Evolutionary conservation across 306 rosid genomes (phyloP).

Genomic region (Inga leiocalycina): DNA sequence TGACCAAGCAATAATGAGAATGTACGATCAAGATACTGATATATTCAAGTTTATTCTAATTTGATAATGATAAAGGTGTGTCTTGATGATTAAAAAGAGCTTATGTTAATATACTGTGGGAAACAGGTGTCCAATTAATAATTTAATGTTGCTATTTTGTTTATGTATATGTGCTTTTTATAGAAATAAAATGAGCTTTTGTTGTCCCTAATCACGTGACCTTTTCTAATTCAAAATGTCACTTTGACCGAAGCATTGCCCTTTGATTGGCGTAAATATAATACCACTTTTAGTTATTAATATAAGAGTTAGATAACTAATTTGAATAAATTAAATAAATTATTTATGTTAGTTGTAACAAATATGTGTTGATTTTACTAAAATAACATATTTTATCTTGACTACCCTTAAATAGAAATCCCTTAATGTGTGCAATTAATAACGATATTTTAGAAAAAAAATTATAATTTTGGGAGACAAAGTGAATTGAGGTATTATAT

Average conservation of each 20-base stretch:
- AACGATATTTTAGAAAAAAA: too few species aligned
- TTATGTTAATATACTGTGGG: neutral
- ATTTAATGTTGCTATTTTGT: neutral
- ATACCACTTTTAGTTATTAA: too few species aligned
- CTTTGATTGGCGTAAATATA: too few species aligned
- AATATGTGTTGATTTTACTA: too few species aligned
- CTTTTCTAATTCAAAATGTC: neutral
- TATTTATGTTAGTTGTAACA: too few species aligned
- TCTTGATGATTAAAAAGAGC: neutral
- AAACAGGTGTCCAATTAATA: neutral
- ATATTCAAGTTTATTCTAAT: neutral
- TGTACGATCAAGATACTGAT: neutral
- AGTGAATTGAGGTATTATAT: too few species aligned
- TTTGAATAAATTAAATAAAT: too few species aligned
- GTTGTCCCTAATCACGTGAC: neutral
- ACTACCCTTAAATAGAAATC: too few species aligned
- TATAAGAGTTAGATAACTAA: too few species aligned
- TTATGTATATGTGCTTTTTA: neutral
- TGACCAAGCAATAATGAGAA: neutral
- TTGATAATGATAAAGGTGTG: neutral
- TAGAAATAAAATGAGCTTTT: neutral
- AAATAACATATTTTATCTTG: too few species aligned
- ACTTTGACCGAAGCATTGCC: neutral
- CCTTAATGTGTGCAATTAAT: too few species aligned
- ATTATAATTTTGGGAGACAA: too few species aligned